phyloP scores from a whole-genome alignment of 495 filamentous ascomycete genomes.

The Glarea lozoyensis region DNA sequence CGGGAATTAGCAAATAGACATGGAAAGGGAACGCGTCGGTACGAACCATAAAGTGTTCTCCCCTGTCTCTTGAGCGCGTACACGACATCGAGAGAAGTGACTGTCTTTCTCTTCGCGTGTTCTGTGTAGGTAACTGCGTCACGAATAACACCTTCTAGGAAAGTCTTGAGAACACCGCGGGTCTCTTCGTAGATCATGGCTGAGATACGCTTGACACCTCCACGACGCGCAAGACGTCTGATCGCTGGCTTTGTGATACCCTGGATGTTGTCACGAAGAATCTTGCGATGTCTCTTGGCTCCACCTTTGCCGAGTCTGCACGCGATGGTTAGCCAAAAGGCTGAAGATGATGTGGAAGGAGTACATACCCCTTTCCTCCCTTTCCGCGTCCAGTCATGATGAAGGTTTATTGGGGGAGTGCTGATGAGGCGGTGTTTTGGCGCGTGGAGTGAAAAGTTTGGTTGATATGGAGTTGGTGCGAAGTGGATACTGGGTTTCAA shows the following conservation, averaged over 20 bases:
- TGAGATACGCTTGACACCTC: conserved; percentile 99
- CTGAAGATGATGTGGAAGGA: conserved; percentile 1
- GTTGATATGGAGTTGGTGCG: too few relatives aligned
- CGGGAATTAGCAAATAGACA: too few relatives aligned
- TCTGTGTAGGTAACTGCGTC: conserved; percentile 85
- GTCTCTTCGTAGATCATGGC: conserved; percentile 99
- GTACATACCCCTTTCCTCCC: neutral
- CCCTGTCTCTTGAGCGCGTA: conserved; percentile 93
- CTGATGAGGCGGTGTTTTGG: too few relatives aligned
- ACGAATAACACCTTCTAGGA: conserved; percentile 99
- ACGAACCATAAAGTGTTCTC: conserved; percentile 92
- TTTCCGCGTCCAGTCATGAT: conserved; percentile 23
- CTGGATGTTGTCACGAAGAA: conserved; percentile 99
- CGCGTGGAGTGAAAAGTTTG: too few relatives aligned
- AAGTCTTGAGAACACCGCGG: conserved; percentile 99
- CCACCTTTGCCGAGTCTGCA: conserved; percentile 78
- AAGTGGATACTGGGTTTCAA: too few relatives aligned
- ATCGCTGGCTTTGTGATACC: conserved; percentile 99
- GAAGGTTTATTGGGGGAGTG: too few relatives aligned
- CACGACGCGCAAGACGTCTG: conserved; percentile 98
- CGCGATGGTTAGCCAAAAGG: conserved; percentile 18
- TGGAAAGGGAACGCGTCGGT: too few relatives aligned
- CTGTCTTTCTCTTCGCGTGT: conserved; percentile 65
- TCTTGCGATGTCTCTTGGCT: conserved; percentile 97
- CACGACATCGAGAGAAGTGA: conserved; percentile 89